Base-by-base conservation (phyloP, 2,329 filamentous ascomycete genomes). In the Fusarium foetens region DNA sequence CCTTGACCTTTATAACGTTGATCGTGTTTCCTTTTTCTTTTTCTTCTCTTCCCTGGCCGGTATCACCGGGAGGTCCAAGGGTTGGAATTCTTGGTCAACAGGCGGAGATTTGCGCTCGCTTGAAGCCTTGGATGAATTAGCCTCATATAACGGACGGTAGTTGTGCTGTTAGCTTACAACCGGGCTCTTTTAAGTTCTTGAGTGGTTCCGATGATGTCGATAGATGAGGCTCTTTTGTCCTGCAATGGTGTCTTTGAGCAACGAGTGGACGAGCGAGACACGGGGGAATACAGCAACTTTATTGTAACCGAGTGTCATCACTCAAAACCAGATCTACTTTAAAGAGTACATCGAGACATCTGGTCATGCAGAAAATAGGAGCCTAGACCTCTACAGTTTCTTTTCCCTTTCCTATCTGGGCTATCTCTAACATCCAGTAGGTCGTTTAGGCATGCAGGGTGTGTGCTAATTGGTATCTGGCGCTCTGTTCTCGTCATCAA, bases 71-170 rank as follows among this genome's bases (percentile, higher is more conserved):
- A 39, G 51, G 46, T 70, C 29, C 53, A 60, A 73, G 62, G 64
- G 60, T 55, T 66, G 23, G 46, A 42, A 69, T 52, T 66, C 52
- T 70, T 58, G 68, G 51, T 61, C 58, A 58, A 66, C 65, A 55
- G 70, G 64, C 69, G 69, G 70, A 62, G 67, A 72, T 72, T 72
- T 72, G 70, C 70, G 70, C 70, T 72, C 66, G 70, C 65, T 72
- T 55, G 66, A 57, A 49, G 69, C 52, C 48, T 72, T 61, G 53
- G 58, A 62, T 69, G 38, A 65, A 68, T 59, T 68, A 69, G 69
- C 48, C 68, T 72, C 62, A 72, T 65, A 63, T 66, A 60, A 52
- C 29, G 29, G 48, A 54, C 66, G 59, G 67, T 53, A 67, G 25
- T 64, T 64, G 55, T 58, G 35, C 27, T 23, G 41, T 65, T 53